A percentile compares a stretch with the other conserved stretches of the same genome.
Conservation (phyloP, 2,329 filamentous ascomycete genomes). For the Calonectria hawksworthii region DNA sequence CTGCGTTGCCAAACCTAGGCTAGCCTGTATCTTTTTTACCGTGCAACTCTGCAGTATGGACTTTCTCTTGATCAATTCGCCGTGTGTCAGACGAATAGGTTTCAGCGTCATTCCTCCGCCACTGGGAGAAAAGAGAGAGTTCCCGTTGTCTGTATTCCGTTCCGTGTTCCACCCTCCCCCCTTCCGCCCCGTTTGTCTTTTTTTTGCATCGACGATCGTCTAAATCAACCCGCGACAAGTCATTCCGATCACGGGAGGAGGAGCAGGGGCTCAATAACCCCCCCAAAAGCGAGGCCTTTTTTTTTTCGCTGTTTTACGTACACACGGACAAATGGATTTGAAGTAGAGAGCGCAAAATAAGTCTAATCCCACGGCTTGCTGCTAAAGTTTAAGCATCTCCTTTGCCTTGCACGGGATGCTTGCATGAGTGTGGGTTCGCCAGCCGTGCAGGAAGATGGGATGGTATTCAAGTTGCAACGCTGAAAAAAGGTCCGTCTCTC, state of each 20-base stretch:
- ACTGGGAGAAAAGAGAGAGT: constrained; percentile 6
- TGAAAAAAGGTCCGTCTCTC: constrained; percentile 6
- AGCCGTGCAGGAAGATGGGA: neutral
- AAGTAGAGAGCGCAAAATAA: neutral
- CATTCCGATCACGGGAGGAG: neutral
- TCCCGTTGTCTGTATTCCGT: neutral
- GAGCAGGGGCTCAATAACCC: no score
- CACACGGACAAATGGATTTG: neutral
- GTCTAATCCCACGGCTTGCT: neutral
- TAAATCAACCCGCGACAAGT: constrained; percentile 15
- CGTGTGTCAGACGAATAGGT: constrained; percentile 13
- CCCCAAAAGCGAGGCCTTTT: neutral
- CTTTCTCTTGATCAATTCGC: neutral
- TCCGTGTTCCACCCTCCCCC: neutral
- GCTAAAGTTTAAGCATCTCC: constrained; percentile 5
- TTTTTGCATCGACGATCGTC: neutral
- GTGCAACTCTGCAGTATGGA: neutral
- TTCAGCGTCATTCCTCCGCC: constrained; percentile 16
- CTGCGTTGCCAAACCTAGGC: neutral
- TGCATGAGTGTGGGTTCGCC: constrained; percentile 12
- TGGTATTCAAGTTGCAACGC: neutral
- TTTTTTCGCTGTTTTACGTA: neutral
- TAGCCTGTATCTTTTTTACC: neutral
- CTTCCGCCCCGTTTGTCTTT: neutral
- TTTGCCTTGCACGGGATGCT: constrained; percentile 10